These are phyloP conservation scores for Penicillium longicatenatum DNA, from an alignment of 495 filamentous ascomycete species.

Conservation along the genomic window DNA sequence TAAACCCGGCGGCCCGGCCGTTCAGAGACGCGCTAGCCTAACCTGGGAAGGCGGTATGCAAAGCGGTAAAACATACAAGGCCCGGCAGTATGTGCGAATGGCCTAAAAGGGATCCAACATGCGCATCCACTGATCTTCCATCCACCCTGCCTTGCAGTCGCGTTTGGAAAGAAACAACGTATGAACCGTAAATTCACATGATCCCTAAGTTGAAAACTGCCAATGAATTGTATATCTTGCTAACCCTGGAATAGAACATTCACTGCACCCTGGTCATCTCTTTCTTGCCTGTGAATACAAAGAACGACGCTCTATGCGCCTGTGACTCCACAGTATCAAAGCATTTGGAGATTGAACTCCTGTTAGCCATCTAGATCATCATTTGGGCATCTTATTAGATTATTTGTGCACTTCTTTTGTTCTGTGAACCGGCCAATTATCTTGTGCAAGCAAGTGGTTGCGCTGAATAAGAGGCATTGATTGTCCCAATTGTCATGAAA, in stretches of 20 bases:
- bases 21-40: neutral
- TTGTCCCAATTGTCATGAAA: constrained; percentile 21
- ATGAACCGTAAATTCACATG: neutral
- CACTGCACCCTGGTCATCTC: neutral
- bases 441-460: neutral
- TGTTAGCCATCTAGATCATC: neutral
- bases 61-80: constrained; percentile 16
- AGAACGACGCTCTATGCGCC: neutral
- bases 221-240: neutral
- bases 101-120: constrained; percentile 33
- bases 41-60: constrained; percentile 2
- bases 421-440: neutral
- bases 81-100: constrained; percentile 23
- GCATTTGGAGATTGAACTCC: neutral
- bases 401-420: neutral
- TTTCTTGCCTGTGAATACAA: neutral
- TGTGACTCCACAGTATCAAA: neutral
- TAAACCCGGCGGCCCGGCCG: neutral
- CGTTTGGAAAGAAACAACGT: neutral
- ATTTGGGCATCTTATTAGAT: neutral
- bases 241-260: neutral
- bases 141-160: constrained; percentile 6
- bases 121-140: constrained; percentile 24
- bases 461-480: neutral
- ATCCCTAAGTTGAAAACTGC: neutral